Conservation (phyloP, 2,329 filamentous ascomycete species). For the Periconia sp. region DNA sequence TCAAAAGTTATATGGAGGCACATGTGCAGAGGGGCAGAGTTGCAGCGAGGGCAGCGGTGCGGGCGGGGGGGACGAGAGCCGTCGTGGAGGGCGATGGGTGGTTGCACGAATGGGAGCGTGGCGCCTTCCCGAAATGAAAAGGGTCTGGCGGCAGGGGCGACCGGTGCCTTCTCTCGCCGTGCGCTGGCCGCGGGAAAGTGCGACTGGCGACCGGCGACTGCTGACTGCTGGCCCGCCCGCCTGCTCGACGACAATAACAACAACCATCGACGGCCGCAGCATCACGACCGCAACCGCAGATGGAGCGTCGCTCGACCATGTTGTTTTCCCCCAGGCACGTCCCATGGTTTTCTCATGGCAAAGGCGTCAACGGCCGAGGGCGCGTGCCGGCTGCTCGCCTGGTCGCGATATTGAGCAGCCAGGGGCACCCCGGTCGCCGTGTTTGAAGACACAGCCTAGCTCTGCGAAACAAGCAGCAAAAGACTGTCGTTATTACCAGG, state of each 20-base stretch:
- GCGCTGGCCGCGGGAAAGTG: background rate
- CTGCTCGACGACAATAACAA: too few species aligned
- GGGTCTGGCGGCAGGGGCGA: slow-evolving; percentile 8
- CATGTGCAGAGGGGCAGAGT: background rate
- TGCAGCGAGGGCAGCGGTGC: slow-evolving; percentile 2
- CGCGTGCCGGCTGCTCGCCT: background rate
- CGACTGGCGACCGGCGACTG: background rate
- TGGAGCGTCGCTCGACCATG: too few species aligned
- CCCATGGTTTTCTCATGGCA: too few species aligned
- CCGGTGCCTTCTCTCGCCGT: background rate
- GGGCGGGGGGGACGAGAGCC: slow-evolving; percentile 16
- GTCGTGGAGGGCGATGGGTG: slow-evolving; percentile 12
- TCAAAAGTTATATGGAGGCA: slow-evolving; percentile 8
- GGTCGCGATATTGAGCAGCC: slow-evolving; percentile 9
- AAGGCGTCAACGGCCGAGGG: background rate
- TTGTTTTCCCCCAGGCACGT: too few species aligned
- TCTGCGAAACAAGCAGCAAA: slow-evolving; percentile 12
- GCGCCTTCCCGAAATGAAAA: slow-evolving; percentile 27
- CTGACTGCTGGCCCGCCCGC: too few species aligned
- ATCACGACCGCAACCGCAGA: too few species aligned
- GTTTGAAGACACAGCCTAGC: slow-evolving; percentile 11
- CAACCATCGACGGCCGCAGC: too few species aligned
- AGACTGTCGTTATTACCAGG: too few species aligned
- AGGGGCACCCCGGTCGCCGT: slow-evolving; percentile 4
- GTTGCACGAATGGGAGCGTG: slow-evolving; percentile 23